Conservation (phyloP, 441 rosid species). For the Eruca vesicaria region DNA sequence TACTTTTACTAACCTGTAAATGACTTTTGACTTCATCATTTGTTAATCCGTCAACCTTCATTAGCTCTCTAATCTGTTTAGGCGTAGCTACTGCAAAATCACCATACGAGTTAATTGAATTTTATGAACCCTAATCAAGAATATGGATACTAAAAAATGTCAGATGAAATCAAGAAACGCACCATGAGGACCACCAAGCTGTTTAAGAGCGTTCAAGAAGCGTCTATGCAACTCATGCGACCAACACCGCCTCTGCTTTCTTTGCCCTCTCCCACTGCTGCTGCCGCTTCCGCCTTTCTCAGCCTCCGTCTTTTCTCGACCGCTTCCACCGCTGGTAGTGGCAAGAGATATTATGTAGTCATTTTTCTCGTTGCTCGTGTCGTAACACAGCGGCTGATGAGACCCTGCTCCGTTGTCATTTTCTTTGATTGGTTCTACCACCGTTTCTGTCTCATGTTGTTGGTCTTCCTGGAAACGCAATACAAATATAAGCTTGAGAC, state of each 20-base stretch:
- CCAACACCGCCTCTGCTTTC: slow-evolving; percentile 81
- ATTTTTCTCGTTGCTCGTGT: slow-evolving; percentile 5
- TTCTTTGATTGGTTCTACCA: slow-evolving; percentile 52
- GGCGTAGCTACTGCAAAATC: slow-evolving; percentile 69
- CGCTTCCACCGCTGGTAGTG: slow-evolving; percentile 20
- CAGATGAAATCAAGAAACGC: slow-evolving; percentile 8
- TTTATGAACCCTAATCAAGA: slow-evolving; percentile 11
- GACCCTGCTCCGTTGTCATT: slow-evolving; percentile 37
- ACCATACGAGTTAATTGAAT: neutral
- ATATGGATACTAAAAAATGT: neutral
- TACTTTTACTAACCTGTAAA: slow-evolving; percentile 60
- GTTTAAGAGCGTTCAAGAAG: slow-evolving; percentile 72
- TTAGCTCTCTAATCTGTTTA: slow-evolving; percentile 78
- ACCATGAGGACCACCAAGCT: slow-evolving; percentile 92
- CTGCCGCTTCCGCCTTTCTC: slow-evolving; percentile 21
- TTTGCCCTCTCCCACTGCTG: slow-evolving; percentile 32
- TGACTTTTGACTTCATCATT: slow-evolving; percentile 96
- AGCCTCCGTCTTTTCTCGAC: slow-evolving; percentile 7
- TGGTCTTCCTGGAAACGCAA: slow-evolving; percentile 11
- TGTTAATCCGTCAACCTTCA: slow-evolving; percentile 85
- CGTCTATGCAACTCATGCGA: slow-evolving; percentile 81
- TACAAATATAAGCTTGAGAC: neutral
- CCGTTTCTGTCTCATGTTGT: slow-evolving; percentile 36
- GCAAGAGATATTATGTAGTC: slow-evolving; percentile 20
- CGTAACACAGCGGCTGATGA: slow-evolving; percentile 40